These are phyloP conservation scores for Phyllostachys edulis DNA, from an alignment of 176 grass and related monocot genomes.

Conservation along the genomic window DNA sequence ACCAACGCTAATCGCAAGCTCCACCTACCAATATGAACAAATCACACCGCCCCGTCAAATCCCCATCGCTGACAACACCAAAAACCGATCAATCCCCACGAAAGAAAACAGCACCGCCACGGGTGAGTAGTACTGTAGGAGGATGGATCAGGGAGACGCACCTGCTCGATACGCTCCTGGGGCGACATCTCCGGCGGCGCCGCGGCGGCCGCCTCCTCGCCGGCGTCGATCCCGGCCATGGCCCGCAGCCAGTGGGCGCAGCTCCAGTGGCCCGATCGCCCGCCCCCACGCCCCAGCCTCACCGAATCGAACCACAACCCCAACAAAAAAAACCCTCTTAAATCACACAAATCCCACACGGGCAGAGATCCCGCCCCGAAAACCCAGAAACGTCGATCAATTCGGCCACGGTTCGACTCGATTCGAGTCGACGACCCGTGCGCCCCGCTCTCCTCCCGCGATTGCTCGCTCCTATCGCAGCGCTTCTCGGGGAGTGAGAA, in stretches of 20 bases:
- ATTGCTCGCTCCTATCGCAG: neutral
- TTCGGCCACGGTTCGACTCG: neutral
- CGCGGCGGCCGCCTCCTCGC: slow-evolving; percentile 11
- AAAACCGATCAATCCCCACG: neutral
- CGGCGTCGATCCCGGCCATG: slow-evolving; percentile 80
- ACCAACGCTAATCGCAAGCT: neutral
- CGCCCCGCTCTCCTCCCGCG: neutral
- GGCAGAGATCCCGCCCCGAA: neutral
- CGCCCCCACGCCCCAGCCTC: slow-evolving; percentile 93
- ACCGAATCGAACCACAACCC: slow-evolving; percentile 2
- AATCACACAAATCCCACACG: neutral
- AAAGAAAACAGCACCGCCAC: neutral
- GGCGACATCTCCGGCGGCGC: slow-evolving; percentile 44
- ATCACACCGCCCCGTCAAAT: neutral
- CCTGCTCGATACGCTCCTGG: slow-evolving; percentile 53
- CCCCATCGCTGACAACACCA: neutral
- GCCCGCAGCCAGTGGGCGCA: slow-evolving; percentile 84
- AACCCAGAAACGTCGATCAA: neutral
- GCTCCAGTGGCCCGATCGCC: slow-evolving; percentile 82
- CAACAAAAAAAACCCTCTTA: neutral
- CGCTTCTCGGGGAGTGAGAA: neutral
- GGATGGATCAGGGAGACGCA: neutral
- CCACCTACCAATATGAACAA: neutral
- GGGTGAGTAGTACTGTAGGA: neutral
- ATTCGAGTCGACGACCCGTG: neutral